These are phyloP conservation scores for Botrytis aclada DNA, from an alignment of 2,329 filamentous ascomycete genomes.

Conservation along the genomic window DNA sequence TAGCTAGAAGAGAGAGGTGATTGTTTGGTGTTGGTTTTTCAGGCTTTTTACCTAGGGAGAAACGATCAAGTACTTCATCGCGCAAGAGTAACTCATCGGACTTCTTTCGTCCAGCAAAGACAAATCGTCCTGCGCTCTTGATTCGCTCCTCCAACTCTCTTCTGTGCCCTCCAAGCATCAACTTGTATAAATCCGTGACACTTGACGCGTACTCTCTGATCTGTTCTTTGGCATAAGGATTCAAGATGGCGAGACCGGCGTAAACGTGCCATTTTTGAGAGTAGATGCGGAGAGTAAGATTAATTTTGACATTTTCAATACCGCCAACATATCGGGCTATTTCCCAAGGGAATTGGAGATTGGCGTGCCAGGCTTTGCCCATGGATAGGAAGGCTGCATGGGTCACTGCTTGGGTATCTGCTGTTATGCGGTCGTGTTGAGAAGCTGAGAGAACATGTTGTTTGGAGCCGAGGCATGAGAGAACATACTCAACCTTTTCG, in stretches of 20 bases:
- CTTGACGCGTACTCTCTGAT: slow-evolving; percentile 91
- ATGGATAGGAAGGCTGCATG: slow-evolving; percentile 96
- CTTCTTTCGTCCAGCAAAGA: slow-evolving; percentile 55
- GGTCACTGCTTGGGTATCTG: slow-evolving; percentile 96
- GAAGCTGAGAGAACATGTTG: slow-evolving; percentile 82
- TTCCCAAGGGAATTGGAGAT: slow-evolving; percentile 96
- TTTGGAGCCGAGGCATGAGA: slow-evolving; percentile 80
- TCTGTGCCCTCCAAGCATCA: slow-evolving; percentile 85
- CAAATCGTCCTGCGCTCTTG: slow-evolving; percentile 72
- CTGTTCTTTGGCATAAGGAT: slow-evolving; percentile 86
- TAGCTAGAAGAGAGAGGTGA: slow-evolving; percentile 87
- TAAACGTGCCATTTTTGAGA: slow-evolving; percentile 99
- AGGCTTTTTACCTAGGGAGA: slow-evolving; percentile 70
- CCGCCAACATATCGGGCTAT: slow-evolving; percentile 92
- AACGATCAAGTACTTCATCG: slow-evolving; percentile 82
- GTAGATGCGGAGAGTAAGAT: slow-evolving; percentile 95
- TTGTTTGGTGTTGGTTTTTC: slow-evolving; percentile 73
- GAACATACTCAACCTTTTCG: slow-evolving; percentile 72
- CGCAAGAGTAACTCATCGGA: slow-evolving; percentile 64
- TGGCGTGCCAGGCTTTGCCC: slow-evolving; percentile 96
- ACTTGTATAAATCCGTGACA: slow-evolving; percentile 91
- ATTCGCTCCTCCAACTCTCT: slow-evolving; percentile 73
- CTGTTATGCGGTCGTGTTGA: slow-evolving; percentile 94
- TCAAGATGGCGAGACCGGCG: slow-evolving; percentile 92
- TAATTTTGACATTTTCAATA: slow-evolving; percentile 99